phyloP scores from a whole-genome alignment of 257 asterid genomes.

The Petunia axillaris region DNA sequence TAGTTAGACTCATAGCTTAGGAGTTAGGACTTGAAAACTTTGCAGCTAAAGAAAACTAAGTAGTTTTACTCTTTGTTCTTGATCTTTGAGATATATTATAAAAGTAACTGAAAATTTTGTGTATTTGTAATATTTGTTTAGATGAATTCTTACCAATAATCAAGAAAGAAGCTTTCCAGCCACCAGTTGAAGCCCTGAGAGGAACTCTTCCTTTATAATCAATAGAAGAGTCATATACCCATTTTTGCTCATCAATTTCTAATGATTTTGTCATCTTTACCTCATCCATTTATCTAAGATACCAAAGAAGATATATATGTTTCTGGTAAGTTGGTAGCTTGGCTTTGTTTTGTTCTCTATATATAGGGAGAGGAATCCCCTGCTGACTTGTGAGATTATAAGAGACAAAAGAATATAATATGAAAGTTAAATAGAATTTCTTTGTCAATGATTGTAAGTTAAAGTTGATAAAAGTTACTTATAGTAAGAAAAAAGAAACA shows the following conservation, averaged over 20 bases:
- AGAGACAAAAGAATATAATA: not conserved
- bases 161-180: conserved; percentile 90
- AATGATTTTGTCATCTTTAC: conserved; percentile 31
- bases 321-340: conserved; percentile 32
- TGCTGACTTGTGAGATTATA: not conserved
- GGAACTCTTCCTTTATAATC: conserved; percentile 81
- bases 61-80: not conserved
- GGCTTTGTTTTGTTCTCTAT: conserved; percentile 34
- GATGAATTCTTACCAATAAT: conserved; percentile 60
- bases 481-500: not conserved
- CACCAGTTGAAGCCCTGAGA: conserved; percentile 74
- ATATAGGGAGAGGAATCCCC: conserved; percentile 37
- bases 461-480: not conserved
- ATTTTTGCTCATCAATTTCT: conserved; percentile 54
- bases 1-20: too few species aligned
- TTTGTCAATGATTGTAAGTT: conserved; percentile 17
- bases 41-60: not conserved
- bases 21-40: not conserved
- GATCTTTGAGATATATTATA: not conserved
- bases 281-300: conserved; percentile 35
- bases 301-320: not conserved
- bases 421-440: conserved; percentile 14
- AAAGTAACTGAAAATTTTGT: not conserved
- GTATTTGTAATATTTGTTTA: not conserved
- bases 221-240: conserved; percentile 76